These are phyloP conservation scores for Crepidotus variabilis DNA, from an alignment of 768 basidiomycete genomes.

Conservation along the genomic window DNA sequence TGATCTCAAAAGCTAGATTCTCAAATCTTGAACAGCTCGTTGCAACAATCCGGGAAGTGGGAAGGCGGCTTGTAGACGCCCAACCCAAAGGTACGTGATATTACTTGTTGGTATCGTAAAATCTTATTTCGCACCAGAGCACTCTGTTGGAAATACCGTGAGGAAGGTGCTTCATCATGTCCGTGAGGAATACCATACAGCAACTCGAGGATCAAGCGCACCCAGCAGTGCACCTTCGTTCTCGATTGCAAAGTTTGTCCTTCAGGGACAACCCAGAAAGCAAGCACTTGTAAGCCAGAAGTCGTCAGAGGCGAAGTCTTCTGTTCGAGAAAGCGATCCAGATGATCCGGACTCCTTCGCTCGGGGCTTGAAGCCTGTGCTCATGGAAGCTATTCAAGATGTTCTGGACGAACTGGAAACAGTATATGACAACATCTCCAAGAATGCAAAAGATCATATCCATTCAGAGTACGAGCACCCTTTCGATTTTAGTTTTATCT, in stretches of 20 bases:
- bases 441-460: slow-evolving; percentile 92
- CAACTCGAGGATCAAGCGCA: slow-evolving; percentile 45
- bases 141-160: slow-evolving; percentile 92
- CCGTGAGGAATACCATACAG: slow-evolving; percentile 91
- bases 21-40: slow-evolving; percentile 84
- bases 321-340: slow-evolving; percentile 64
- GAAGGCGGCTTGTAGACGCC: slow-evolving; percentile 78
- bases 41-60: slow-evolving; percentile 73
- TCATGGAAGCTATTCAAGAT: slow-evolving; percentile 97
- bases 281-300: slow-evolving; percentile 36
- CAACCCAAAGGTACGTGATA: slow-evolving; percentile 82
- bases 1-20: slow-evolving; percentile 84
- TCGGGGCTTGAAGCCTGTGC: slow-evolving; percentile 78
- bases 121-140: slow-evolving; percentile 49
- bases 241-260: slow-evolving; percentile 82
- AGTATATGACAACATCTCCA: slow-evolving; percentile 91
- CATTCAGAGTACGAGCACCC: slow-evolving; percentile 83
- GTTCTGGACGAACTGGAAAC: slow-evolving; percentile 95
- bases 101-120: neutral
- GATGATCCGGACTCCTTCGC: slow-evolving; percentile 81
- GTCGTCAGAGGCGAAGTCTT: slow-evolving; percentile 46
- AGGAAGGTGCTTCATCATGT: slow-evolving; percentile 91
- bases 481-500: neutral
- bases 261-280: slow-evolving; percentile 69
- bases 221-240: slow-evolving; percentile 37